Base-by-base conservation (phyloP, 176 grass and related monocot species). In the Triticum turgidum region DNA sequence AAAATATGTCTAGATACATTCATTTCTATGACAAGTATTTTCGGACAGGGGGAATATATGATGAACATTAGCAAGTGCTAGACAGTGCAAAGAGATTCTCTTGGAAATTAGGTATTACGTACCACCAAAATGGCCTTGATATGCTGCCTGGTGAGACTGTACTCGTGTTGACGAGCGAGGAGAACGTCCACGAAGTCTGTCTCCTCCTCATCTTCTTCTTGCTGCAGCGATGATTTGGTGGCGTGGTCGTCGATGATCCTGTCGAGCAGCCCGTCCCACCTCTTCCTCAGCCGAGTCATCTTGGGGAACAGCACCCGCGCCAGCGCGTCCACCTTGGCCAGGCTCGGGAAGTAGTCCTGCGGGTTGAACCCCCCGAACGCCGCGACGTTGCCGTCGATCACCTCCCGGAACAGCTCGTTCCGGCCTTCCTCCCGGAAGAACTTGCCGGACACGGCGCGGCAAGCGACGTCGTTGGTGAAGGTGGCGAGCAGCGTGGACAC, bases 331-430 rank as follows among this genome's bases (percentile, higher is more conserved):
- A 72, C 37, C 21, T 72, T 72, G 38, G 39, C 70, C 38, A 38
- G 6, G 37, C 37, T 24, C 69, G 69, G 69, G 38, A 73, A 73
- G 69, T 73, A 73, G n/a, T 73, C 69, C 38, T 44, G 69, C 69
- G 69, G 69, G 38, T 73, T 73, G n/a, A 45, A 73, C 2, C 70
- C 70, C 5, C 38, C 70, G 3, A 73, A 73, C 21, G 70, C 38
- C 2, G 70, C 70, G 2, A 73, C 70, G 70, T 73, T 73, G 11
- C 70, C 70, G 39, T 73, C 70, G 70, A 73, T 73, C 70, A 73
- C 70, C 38, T 73, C 70, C 70, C 38, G 38, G 70, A 73, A 73
- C 38, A 73, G 11, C 5, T 73, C 70, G 38, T 73, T 73, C 38
- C 70, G 70, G 11, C 70, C 70, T 44, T 73, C 70, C 38, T 39